Conservation (phyloP, 345 rosid species). For the Camelina neglecta region DNA sequence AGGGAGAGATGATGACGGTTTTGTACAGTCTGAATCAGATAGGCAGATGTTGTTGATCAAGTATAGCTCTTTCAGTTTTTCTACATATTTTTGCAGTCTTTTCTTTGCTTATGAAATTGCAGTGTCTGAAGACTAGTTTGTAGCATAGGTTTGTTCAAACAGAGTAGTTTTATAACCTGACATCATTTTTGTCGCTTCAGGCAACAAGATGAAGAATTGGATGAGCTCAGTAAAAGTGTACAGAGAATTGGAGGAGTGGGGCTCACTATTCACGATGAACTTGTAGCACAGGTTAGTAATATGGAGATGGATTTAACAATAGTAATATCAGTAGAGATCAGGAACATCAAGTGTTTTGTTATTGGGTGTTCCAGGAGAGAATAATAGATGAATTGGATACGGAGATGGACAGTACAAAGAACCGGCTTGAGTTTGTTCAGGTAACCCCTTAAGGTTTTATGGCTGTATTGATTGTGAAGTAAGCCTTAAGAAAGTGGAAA, state of each 20-base stretch:
- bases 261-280: constrained; percentile 97
- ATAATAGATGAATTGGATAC: constrained; percentile 77
- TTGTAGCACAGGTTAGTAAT: constrained; percentile 70
- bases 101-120: constrained; percentile 14
- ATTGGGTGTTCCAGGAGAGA: constrained; percentile 66
- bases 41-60: constrained; percentile 91
- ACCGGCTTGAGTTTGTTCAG: constrained; percentile 97
- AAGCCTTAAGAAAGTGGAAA: not conserved
- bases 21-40: constrained; percentile 91
- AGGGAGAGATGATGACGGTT: constrained; percentile 67
- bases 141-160: constrained; percentile 14
- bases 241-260: constrained; percentile 95
- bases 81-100: not conserved
- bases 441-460: constrained; percentile 39
- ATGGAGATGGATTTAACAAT: not conserved
- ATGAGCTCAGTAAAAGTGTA: constrained; percentile 91
- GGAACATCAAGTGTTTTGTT: constrained; percentile 19
- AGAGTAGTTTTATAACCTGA: constrained; percentile 18
- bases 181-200: constrained; percentile 46
- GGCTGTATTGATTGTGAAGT: not conserved
- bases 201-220: constrained; percentile 97
- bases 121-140: constrained; percentile 4
- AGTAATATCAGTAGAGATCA: constrained; percentile 7
- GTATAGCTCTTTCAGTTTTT: constrained; percentile 50
- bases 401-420: constrained; percentile 93